A percentile compares a stretch with the other conserved stretches of the same genome.
Evolutionary conservation across 345 rosid species (phyloP).

Genomic region (Crucihimalaya himalaica): DNA sequence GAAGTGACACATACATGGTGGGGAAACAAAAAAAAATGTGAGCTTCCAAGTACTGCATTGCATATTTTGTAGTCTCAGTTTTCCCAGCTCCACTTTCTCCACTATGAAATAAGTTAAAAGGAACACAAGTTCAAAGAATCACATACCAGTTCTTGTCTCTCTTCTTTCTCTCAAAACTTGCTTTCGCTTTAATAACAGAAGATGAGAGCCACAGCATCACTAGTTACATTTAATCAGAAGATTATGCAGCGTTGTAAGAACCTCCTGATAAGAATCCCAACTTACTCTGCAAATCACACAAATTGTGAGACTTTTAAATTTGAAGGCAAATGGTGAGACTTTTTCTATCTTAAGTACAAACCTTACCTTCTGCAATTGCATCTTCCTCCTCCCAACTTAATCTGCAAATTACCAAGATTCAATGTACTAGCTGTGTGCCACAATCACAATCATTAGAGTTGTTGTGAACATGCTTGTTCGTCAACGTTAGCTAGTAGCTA

Average conservation of each 20-base stretch:
- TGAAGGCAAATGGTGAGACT: too few species aligned
- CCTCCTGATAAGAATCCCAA: conserved; percentile 28
- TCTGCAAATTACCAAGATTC: too few species aligned
- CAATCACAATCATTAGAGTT: too few species aligned
- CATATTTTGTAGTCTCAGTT: conserved; percentile 93
- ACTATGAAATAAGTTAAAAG: conserved; percentile 54
- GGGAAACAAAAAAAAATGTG: too few species aligned
- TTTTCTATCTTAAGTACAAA: too few species aligned
- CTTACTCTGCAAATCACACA: too few species aligned
- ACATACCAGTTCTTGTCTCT: neutral
- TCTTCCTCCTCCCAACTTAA: too few species aligned
- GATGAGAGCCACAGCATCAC: conserved; percentile 30
- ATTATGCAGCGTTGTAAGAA: conserved; percentile 22
- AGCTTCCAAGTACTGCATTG: conserved; percentile 83
- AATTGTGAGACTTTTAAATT: too few species aligned
- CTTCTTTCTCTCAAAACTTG: conserved; percentile 7
- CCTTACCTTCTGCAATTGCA: too few species aligned
- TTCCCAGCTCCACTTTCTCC: conserved; percentile 99
- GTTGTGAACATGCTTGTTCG: neutral
- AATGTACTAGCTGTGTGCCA: too few species aligned
- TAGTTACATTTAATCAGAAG: conserved; percentile 30
- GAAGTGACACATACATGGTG: too few species aligned
- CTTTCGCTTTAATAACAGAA: neutral
- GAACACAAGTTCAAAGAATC: too few species aligned
- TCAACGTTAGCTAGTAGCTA: conserved; percentile 29